phyloP scores from a whole-genome alignment of 371 early-diverging fungal species.

The Rhizomucor pusillus region DNA sequence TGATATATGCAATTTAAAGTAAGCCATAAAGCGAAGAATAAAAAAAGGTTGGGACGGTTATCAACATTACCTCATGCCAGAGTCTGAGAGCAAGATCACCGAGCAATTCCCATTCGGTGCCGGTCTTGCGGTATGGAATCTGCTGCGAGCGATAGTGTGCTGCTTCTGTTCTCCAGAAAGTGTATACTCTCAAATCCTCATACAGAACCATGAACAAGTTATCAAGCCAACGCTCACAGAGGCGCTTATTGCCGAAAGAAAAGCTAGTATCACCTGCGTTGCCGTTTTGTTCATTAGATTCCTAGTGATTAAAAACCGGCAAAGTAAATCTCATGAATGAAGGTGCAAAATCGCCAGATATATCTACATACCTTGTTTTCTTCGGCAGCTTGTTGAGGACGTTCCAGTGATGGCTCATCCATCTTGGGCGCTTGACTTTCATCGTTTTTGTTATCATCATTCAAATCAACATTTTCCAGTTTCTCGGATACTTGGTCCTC shows the following conservation, averaged over 20 bases:
- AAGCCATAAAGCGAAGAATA: too few relatives aligned
- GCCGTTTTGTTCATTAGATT: conserved; percentile 8
- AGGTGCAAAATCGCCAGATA: too few relatives aligned
- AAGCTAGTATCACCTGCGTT: conserved; percentile 38
- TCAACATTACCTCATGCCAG: conserved; percentile 71
- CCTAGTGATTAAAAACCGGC: conserved; percentile 5
- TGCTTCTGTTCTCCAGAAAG: conserved; percentile 78
- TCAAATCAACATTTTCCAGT: conserved; percentile 32
- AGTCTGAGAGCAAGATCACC: conserved; percentile 89
- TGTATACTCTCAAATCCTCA: conserved; percentile 93
- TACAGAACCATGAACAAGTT: conserved; percentile 97
- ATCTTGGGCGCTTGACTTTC: conserved; percentile 11
- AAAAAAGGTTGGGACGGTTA: too few relatives aligned
- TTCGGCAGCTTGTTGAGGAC: conserved; percentile 43
- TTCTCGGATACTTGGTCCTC: conserved; percentile 19
- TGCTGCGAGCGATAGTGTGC: conserved; percentile 67
- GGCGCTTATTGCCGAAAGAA: conserved; percentile 86
- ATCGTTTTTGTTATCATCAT: conserved; percentile 17
- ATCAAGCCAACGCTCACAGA: conserved; percentile 98
- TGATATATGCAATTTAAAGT: conserved; percentile 12
- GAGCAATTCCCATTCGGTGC: conserved; percentile 94
- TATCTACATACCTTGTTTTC: conserved; percentile 31
- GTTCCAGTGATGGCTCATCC: conserved; percentile 27
- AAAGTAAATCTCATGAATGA: neutral
- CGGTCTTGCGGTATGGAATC: conserved; percentile 84